Percentiles rank a stretch among this genome's conserved stretches.
Conservation (phyloP, 306 rosid genomes). For the Castanea mollissima region DNA sequence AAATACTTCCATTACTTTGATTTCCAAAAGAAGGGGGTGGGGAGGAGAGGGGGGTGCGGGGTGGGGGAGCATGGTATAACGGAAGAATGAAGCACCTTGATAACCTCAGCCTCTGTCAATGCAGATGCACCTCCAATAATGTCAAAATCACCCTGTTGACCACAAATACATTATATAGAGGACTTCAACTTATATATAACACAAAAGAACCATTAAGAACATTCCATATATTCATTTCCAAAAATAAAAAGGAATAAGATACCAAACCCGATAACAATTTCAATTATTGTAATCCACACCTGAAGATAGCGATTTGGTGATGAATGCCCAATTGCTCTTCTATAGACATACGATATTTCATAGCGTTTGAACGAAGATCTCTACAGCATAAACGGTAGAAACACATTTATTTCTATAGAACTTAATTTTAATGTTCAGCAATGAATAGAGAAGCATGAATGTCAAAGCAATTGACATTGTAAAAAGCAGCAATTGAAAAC, state of each 20-base stretch:
- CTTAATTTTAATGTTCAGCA: slow-evolving; percentile 11
- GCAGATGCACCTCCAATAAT: slow-evolving; percentile 84
- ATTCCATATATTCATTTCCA: neutral
- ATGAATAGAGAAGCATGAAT: slow-evolving; percentile 16
- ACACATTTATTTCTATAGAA: slow-evolving; percentile 15
- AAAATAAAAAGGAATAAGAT: slow-evolving; percentile 1
- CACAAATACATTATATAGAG: slow-evolving; percentile 20
- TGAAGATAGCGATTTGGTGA: slow-evolving; percentile 92
- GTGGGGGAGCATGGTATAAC: neutral
- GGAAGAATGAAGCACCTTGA: slow-evolving; percentile 58
- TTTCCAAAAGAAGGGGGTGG: neutral
- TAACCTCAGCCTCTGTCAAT: slow-evolving; percentile 85
- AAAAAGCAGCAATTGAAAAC: neutral
- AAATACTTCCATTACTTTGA: neutral
- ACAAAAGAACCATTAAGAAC: neutral
- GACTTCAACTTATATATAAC: slow-evolving; percentile 10
- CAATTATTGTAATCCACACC: slow-evolving; percentile 40
- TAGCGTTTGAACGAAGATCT: slow-evolving; percentile 87
- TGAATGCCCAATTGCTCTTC: slow-evolving; percentile 94
- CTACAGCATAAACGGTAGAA: slow-evolving; percentile 41
- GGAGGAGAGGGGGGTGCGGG: neutral
- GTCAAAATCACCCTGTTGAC: slow-evolving; percentile 89
- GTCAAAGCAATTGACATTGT: neutral
- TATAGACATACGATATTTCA: slow-evolving; percentile 73
- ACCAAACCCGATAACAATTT: neutral